These are phyloP conservation scores for Neofusicoccum kwambonambiense DNA, from an alignment of 2,329 filamentous ascomycete genomes.

Conservation along the genomic window DNA sequence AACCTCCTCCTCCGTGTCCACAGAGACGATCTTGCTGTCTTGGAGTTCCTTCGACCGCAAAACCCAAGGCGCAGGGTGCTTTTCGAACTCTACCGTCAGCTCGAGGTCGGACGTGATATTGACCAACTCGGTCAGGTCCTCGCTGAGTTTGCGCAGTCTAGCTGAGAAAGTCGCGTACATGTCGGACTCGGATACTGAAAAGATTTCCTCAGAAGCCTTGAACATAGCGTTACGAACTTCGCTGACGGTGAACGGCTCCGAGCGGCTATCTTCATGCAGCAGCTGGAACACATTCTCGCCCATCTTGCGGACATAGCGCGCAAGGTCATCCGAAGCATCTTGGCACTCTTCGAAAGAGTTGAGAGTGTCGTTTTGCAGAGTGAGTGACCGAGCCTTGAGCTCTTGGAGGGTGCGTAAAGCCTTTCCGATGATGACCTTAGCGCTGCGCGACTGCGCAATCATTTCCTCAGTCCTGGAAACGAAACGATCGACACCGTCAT, in stretches of 20 bases:
- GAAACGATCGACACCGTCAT: constrained; percentile 59
- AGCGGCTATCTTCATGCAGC: constrained; percentile 69
- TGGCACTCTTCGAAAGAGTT: constrained; percentile 71
- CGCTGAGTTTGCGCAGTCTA: constrained; percentile 64
- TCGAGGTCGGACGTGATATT: constrained; percentile 53
- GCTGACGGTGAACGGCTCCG: constrained; percentile 17
- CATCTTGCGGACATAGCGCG: constrained; percentile 64
- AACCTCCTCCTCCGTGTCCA: constrained; percentile 83
- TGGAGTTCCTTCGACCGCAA: constrained; percentile 78
- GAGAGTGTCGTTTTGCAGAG: constrained; percentile 65
- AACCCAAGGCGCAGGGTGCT: constrained; percentile 75
- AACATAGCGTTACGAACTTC: constrained; percentile 18
- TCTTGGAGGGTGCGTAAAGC: constrained; percentile 75
- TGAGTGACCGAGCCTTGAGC: constrained; percentile 71
- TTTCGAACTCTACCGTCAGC: constrained; percentile 61
- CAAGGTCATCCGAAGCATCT: constrained; percentile 62
- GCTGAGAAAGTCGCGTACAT: constrained; percentile 67
- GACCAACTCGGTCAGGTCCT: constrained; percentile 68
- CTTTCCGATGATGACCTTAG: constrained; percentile 81
- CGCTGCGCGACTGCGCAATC: constrained; percentile 72
- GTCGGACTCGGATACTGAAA: constrained; percentile 60
- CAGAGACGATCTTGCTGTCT: constrained; percentile 73
- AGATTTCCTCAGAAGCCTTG: constrained; percentile 29
- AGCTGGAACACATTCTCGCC: constrained; percentile 66
- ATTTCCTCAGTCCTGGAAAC: constrained; percentile 68